These are phyloP conservation scores for Fraxinus paxiana DNA, from an alignment of 305 asterid species.

Conservation along the genomic window DNA sequence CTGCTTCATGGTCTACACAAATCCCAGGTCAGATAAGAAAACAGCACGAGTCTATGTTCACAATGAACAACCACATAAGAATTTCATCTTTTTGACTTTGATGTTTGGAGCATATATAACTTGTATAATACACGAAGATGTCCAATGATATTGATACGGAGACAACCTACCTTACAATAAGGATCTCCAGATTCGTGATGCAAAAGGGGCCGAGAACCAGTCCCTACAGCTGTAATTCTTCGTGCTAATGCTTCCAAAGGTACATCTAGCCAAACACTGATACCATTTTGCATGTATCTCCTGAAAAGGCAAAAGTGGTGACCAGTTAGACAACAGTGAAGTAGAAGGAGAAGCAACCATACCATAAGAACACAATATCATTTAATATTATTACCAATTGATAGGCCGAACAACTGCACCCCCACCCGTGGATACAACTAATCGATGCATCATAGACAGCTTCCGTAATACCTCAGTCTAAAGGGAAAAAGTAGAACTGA, in stretches of 20 bases:
- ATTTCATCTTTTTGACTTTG: background rate
- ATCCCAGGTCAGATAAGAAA: background rate
- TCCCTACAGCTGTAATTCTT: constrained; percentile 66
- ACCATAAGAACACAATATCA: constrained; percentile 1
- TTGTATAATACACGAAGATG: background rate
- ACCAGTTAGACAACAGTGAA: constrained; percentile 7
- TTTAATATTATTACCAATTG: constrained; percentile 60
- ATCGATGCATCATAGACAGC: constrained; percentile 62
- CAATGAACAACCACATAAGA: background rate
- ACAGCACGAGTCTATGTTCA: background rate
- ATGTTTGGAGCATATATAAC: background rate
- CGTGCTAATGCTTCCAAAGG: constrained; percentile 85
- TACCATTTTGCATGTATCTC: constrained; percentile 83
- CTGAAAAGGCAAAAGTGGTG: constrained; percentile 35
- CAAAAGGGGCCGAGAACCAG: constrained; percentile 73
- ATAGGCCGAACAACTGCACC: constrained; percentile 87
- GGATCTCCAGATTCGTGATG: constrained; percentile 68
- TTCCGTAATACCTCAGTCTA: constrained; percentile 70
- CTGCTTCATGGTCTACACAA: constrained; percentile 59
- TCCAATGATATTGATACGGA: background rate
- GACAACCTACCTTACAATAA: constrained; percentile 48
- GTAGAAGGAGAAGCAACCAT: constrained; percentile 16
- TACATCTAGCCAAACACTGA: constrained; percentile 81
- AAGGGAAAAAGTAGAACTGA: constrained; percentile 15
- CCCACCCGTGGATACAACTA: constrained; percentile 92